Evolutionary conservation across 768 basidiomycete species (phyloP), one percentile per base, ranked within the genome.

Genomic region (Chiua virens): DNA sequence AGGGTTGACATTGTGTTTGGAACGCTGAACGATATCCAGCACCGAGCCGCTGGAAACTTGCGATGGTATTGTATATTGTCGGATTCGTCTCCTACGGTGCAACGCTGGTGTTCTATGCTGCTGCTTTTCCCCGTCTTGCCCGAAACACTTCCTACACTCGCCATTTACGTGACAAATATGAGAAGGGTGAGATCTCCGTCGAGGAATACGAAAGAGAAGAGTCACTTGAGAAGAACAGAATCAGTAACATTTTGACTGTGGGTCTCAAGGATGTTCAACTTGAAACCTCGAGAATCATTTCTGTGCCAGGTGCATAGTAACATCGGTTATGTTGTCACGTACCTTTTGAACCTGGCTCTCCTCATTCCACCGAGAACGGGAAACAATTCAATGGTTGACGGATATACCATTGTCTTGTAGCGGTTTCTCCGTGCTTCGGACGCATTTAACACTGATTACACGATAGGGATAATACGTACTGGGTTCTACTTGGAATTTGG

Each of bases 221-320:
- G 59, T 87, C 85, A 27, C 59, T 92, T 38, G 87, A 92, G 71
- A 90, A 90, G 77, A 93, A 90, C 54, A 72, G 84, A 54, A 87
- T 93, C 51, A 89, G 89, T 61, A 92, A 90, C 59, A 87, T 91
- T 55, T 87, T 85, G 61, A 91, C 86, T 37, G 89, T 89, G 41
- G 42, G 77, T 57, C 4, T 15, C 8, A 8, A 15, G 20, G 34
- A 5, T 4, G 2, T 17, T 3, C 5, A 28, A 21, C n/a, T 20
- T 40, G 15, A n/a, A 18, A 11, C 1, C 6, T 34, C 2, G 35
- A 21, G n/a, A 18, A 13, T 32, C 18, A 39, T 22, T 10, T 10
- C 23, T 28, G 43, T 21, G 17, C 34, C 45, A 89, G 89, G 81
- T 76, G 46, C 87, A 89, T 62, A 86, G 85, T 59, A 89, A 89